These are phyloP conservation scores for Apiotrichum sp. DNA, from an alignment of 1,284 basidiomycete genomes.

Conservation along the genomic window DNA sequence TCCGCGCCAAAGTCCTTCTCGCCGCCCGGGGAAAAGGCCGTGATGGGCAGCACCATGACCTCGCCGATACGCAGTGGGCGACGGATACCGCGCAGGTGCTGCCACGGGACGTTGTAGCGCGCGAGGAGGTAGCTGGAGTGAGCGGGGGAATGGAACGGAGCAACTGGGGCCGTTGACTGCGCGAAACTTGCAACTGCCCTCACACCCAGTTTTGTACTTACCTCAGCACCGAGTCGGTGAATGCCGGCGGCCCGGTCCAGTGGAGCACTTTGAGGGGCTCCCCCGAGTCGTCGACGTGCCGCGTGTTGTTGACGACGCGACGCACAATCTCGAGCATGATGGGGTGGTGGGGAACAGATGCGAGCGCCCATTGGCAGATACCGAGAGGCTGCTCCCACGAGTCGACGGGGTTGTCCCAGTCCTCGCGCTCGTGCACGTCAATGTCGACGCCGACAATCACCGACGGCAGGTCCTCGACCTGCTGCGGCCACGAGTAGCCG, in stretches of 20 bases:
- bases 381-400: constrained; percentile 40
- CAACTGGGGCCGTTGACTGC: no score
- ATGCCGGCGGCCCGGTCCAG: constrained; percentile 41
- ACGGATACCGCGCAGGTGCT: constrained; percentile 35
- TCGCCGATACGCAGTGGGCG: constrained; percentile 46
- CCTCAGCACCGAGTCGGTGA: constrained; percentile 39
- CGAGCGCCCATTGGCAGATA: constrained; percentile 48
- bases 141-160: no score
- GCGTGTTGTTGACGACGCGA: constrained; percentile 40
- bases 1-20: constrained; percentile 32
- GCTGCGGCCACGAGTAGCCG: constrained; percentile 22
- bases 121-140: constrained; percentile 38
- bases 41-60: constrained; percentile 44
- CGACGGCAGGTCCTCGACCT: constrained; percentile 28
- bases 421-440: constrained; percentile 35
- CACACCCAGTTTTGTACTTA: constrained; percentile 8
- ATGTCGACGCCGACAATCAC: constrained; percentile 46
- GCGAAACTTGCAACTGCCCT: constrained; percentile 2
- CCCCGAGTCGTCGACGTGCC: background rate
- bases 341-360: constrained; percentile 41
- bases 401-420: constrained; percentile 15
- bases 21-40: constrained; percentile 42
- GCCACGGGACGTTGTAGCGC: constrained; percentile 43
- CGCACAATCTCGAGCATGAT: constrained; percentile 44
- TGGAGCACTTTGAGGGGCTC: constrained; percentile 38